Evolutionary conservation across 2,329 filamentous ascomycete species (phyloP).

Genomic region (Diplodia seriata): DNA sequence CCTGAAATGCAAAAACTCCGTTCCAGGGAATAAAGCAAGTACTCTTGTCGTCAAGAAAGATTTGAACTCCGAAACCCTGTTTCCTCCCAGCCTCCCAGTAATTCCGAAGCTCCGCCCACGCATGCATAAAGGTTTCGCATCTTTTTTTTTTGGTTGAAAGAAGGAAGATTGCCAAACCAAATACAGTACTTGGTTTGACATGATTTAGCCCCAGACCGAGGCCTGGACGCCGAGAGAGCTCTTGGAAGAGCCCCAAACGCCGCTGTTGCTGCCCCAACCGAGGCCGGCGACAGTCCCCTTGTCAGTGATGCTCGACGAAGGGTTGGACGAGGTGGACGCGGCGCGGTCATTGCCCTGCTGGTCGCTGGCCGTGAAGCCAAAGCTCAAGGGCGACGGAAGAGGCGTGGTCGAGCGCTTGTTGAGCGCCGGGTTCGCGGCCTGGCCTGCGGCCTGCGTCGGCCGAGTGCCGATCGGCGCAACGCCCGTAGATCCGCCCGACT

Average conservation of each 20-base stretch:
- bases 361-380: constrained; percentile 69
- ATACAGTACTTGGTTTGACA: constrained; percentile 35
- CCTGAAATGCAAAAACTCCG: constrained; percentile 53
- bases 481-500: constrained; percentile 64
- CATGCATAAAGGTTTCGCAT: constrained; percentile 43
- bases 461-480: constrained; percentile 95
- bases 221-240: constrained; percentile 80
- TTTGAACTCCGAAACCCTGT: constrained; percentile 29
- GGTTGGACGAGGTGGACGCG: constrained; percentile 66
- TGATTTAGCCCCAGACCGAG: constrained; percentile 84
- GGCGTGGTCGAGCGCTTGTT: constrained; percentile 89
- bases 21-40: constrained; percentile 29
- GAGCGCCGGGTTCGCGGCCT: constrained; percentile 65
- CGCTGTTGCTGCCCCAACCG: constrained; percentile 80
- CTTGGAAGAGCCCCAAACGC: constrained; percentile 81
- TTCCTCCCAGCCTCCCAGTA: constrained; percentile 16
- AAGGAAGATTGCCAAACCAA: constrained; percentile 33
- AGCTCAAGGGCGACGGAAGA: constrained; percentile 84
- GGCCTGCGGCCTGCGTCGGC: constrained; percentile 68
- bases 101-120: constrained; percentile 27
- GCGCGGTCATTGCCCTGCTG: constrained; percentile 62
- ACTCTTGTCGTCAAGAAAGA: constrained; percentile 28
- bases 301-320: constrained; percentile 54
- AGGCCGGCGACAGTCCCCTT: constrained; percentile 50
- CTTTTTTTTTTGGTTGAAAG: constrained; percentile 28